Evolutionary conservation across 345 rosid genomes (phyloP).

Genomic region (Citrus trifoliata): DNA sequence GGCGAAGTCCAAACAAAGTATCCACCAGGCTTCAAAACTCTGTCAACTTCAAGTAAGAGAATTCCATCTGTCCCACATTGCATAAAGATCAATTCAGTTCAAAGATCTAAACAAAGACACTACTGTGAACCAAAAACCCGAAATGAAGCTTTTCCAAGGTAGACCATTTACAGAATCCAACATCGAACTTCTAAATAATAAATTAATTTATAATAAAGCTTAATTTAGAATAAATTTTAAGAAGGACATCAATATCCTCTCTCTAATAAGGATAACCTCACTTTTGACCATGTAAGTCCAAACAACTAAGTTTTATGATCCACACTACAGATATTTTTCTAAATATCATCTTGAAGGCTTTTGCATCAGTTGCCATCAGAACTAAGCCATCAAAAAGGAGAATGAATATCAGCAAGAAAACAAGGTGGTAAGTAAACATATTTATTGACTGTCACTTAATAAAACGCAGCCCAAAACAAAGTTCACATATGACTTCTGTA

Average conservation of each 20-base stretch:
- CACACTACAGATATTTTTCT: background rate
- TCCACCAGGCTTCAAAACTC: conserved; percentile 96
- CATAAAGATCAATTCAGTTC: background rate
- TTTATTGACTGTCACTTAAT: background rate
- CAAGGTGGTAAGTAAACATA: background rate
- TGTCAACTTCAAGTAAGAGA: conserved; percentile 78
- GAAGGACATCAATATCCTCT: background rate
- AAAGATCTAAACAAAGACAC: background rate
- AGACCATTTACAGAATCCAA: background rate
- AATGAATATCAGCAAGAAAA: background rate
- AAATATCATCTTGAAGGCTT: background rate
- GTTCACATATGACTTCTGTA: too few relatives aligned
- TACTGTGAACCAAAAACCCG: background rate
- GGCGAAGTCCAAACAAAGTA: conserved; percentile 99
- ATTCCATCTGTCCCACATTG: conserved; percentile 60
- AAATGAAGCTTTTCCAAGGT: background rate
- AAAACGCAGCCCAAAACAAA: too few relatives aligned
- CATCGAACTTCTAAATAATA: background rate
- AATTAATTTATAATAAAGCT: background rate
- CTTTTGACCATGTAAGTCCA: background rate
- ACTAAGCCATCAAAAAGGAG: background rate
- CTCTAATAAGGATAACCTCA: background rate
- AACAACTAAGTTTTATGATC: background rate
- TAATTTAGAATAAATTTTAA: background rate
- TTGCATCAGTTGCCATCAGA: background rate